Evolutionary conservation across 495 filamentous ascomycete genomes (phyloP), one percentile per base, ranked within the genome.

Genomic region (Aspergillus egyptiacus): DNA sequence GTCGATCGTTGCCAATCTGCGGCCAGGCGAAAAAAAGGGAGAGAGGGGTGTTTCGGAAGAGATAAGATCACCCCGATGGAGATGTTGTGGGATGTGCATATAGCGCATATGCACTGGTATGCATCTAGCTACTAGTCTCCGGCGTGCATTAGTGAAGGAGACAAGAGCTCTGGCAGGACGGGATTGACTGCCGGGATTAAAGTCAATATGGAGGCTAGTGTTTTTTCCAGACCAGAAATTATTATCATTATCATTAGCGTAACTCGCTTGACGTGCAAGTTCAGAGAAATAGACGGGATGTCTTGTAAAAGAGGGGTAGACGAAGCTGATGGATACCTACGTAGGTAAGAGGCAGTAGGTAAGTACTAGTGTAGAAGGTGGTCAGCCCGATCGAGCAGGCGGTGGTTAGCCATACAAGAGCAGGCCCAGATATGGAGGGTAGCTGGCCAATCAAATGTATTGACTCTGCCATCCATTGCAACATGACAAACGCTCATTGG

Each of bases 371-470:
- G n/a, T n/a, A n/a, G 28, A 23, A 14, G 28, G 28, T 44, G 41
- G n/a, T 10, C 6, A 33, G 9, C 27, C 17, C 8, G 15, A 43
- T 28, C 0, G 6, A 30, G 38, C 17, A 44, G 53, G 49, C 49
- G 50, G 49, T 59, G 49, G 40, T 36, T 23, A 51, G n/a, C 49
- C 22, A 35, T 51, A 49, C 50, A 55, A 51, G 50, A 15, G n/a
- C n/a, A n/a, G 41, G 19, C 39, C 46, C 46, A 48, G 47, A 36
- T 43, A 39, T 38, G 42, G 33, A 34, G 44, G 50, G 38, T 15
- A 11, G 28, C 2, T 18, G 11, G 31, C 57, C 57, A 60, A 56
- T 60, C 27, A 50, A 49, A 43, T 60, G 51, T 37, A 56, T 60
- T 15, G 42, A 25, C 22, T 35, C 42, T 24, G 42, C 34, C 50